Conservation (phyloP, 139 green algal genomes). For the Chlorella sorokiniana region DNA sequence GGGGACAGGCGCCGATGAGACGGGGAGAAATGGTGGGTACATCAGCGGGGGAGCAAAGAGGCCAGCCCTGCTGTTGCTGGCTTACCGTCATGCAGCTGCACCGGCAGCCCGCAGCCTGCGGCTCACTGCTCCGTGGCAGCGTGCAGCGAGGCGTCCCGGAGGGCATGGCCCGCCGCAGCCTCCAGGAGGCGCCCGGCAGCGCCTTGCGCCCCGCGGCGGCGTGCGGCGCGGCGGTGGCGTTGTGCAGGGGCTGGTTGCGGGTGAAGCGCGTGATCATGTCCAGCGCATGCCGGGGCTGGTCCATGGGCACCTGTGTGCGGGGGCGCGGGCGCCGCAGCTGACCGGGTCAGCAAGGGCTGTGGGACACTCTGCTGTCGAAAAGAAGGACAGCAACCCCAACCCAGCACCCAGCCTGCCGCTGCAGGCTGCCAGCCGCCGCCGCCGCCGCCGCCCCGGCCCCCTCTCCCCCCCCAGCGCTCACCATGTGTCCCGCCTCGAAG, state of each 20-base stretch:
- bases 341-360: background rate
- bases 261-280: constrained; percentile 80
- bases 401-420: background rate
- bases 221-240: background rate
- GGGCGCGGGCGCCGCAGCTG: background rate
- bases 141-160: background rate
- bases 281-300: constrained; percentile 67
- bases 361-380: background rate
- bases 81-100: too few species aligned
- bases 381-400: background rate
- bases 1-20: too few species aligned
- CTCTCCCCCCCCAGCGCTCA: constrained; percentile 29
- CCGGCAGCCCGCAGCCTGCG: too few species aligned
- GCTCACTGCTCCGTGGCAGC: background rate
- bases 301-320: constrained; percentile 72
- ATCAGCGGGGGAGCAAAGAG: too few species aligned
- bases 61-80: too few species aligned
- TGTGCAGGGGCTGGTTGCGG: constrained; percentile 33
- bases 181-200: constrained; percentile 18
- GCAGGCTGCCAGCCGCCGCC: background rate
- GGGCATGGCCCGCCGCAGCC: background rate
- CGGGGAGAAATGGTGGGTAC: too few species aligned
- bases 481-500: constrained; percentile 58
- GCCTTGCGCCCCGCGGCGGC: background rate
- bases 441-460: background rate